Evolutionary conservation across 352 stramenopile genomes (phyloP), one percentile per base, ranked within the genome.

Genomic region (Globisporangium spinosum): DNA sequence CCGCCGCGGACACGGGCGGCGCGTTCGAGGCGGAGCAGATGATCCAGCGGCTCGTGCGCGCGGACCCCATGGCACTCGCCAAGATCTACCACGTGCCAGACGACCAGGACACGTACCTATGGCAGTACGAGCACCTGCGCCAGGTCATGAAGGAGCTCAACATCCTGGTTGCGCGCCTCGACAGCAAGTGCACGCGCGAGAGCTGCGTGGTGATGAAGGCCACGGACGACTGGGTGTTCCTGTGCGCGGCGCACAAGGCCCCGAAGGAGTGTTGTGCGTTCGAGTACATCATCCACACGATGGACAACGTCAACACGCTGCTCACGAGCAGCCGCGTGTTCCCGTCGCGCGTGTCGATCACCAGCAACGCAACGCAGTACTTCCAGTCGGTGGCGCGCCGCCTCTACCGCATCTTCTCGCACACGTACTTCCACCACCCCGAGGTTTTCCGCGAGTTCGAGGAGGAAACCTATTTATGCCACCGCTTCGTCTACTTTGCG

Each of bases 71-170:
- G 35, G 78, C 74, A 27, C 72, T 91, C 47, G 67, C 74, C 15
- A 72, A 82, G 64, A 87, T 94, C 65, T 94, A 92, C 77, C 75
- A 84, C 67, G 79, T 88, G 51, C 86, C 86, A 1, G 79, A 92
- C 17, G 86, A 90, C 71, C 83, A 90, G 62, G 82, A 94, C 81
- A 85, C 85, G 68, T 91, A 92, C 63, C 73, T 94, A 70, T 94
- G 86, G 86, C 86, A 94, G 70, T 94, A 92, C 70, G 86, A 94
- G 71, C 86, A 94, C 68, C 67, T 94, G 63, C 86, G 86, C 8
- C 86, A 94, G 60, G 79, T 92, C 29, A 90, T 94, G 82, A 91
- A 92, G 69, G 86, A 94, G 65, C 72, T 94, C 40, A 94, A 94
- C 56, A 76, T 89, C 17, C 77, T 94, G 40, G 86, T 94, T 2